A percentile compares a stretch with the other conserved stretches of the same genome.
phyloP scores from a whole-genome alignment of 768 basidiomycete species.

The Phanerochaete carnosa region DNA sequence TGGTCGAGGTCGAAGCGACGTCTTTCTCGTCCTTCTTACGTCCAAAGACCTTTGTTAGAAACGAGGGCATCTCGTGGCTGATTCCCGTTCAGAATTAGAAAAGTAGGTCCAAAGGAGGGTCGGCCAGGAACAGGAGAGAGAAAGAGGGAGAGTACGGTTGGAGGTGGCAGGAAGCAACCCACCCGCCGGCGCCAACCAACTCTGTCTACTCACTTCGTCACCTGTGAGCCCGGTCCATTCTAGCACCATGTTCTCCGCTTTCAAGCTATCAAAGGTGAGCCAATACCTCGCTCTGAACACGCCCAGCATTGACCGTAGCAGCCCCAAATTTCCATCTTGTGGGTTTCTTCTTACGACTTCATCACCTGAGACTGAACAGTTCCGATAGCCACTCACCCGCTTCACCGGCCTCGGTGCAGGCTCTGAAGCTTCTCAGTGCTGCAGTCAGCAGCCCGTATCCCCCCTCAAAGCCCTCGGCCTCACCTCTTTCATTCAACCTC shows the following conservation, averaged over 20 bases:
- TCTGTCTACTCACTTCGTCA: neutral
- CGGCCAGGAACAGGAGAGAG: slow-evolving; percentile 6
- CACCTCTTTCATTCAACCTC: slow-evolving; percentile 66
- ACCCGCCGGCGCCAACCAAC: slow-evolving; percentile 3
- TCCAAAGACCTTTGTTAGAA: slow-evolving; percentile 75
- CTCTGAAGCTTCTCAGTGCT: slow-evolving; percentile 55
- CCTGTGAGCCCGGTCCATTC: neutral
- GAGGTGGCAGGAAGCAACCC: slow-evolving; percentile 10
- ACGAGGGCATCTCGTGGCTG: slow-evolving; percentile 48
- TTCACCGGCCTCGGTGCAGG: slow-evolving; percentile 57
- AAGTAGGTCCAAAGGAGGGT: slow-evolving; percentile 9
- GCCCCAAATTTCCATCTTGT: slow-evolving; percentile 72
- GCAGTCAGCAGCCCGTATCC: slow-evolving; percentile 65
- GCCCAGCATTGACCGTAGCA: slow-evolving; percentile 7
- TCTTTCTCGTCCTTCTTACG: slow-evolving; percentile 66
- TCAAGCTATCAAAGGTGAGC: slow-evolving; percentile 29
- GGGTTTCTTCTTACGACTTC: slow-evolving; percentile 2
- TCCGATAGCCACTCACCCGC: slow-evolving; percentile 52
- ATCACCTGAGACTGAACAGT: neutral
- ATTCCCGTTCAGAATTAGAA: slow-evolving; percentile 3
- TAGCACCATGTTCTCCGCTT: slow-evolving; percentile 33
- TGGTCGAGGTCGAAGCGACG: slow-evolving; percentile 20
- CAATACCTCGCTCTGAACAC: neutral
- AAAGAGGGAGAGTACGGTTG: neutral
- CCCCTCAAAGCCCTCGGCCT: slow-evolving; percentile 36